Evolutionary conservation across 805 yeast genomes (phyloP).

Genomic region (Wickerhamia fluorescens): DNA sequence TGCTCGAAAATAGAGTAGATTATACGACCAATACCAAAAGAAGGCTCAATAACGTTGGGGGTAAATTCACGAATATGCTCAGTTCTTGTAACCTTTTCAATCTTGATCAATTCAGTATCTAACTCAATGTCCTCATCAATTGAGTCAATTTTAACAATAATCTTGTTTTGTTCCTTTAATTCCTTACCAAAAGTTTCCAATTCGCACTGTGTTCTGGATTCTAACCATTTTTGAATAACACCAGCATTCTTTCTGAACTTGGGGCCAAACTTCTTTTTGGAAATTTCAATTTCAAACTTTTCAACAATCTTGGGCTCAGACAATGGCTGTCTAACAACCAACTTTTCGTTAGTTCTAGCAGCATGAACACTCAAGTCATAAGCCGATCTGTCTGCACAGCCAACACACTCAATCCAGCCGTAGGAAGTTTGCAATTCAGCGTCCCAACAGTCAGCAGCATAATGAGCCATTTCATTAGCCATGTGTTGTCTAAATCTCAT

Average conservation of each 20-base stretch:
- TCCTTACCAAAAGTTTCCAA: conserved; percentile 70
- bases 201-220: conserved; percentile 74
- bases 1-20: conserved; percentile 91
- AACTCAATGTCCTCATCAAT: conserved; percentile 60
- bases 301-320: conserved; percentile 80
- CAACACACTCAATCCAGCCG: conserved; percentile 99
- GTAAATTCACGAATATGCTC: conserved; percentile 93
- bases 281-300: conserved; percentile 75
- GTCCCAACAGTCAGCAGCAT: conserved; percentile 99
- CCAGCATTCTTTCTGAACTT: conserved; percentile 96
- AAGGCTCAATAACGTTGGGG: conserved; percentile 98
- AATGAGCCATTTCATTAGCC: conserved; percentile 99
- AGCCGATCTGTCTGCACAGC: conserved; percentile 99
- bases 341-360: conserved; percentile 89
- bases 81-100: conserved; percentile 69
- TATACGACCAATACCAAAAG: conserved; percentile 98
- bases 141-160: conserved; percentile 62
- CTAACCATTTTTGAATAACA: conserved; percentile 75
- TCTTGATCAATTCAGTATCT: conserved; percentile 62
- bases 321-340: conserved; percentile 87
- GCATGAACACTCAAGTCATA: conserved; percentile 94
- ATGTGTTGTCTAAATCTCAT: conserved; percentile 97
- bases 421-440: conserved; percentile 93
- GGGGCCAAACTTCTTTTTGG: conserved; percentile 96
- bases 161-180: conserved; percentile 53